Evolutionary conservation across 139 green algal species (phyloP).

Genomic region (Chlamydomonas incerta): DNA sequence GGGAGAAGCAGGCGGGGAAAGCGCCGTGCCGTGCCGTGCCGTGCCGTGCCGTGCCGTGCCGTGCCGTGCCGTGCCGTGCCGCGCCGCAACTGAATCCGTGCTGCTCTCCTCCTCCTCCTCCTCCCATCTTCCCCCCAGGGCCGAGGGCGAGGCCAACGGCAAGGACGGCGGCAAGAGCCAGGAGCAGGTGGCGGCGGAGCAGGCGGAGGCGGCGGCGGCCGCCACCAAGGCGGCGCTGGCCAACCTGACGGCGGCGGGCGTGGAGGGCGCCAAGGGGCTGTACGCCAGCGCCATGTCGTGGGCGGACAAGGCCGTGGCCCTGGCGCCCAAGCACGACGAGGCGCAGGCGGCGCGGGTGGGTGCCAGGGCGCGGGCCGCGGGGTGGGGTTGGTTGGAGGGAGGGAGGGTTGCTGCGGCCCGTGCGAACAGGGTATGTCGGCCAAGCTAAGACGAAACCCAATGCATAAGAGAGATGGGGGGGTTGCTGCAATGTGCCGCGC

Average conservation of each 20-base stretch:
- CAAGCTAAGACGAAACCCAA: no score
- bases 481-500: no score
- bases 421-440: no score
- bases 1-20: background rate
- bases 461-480: no score
- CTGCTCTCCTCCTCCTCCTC: no score
- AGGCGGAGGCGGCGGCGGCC: background rate
- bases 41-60: no score
- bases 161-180: slow-evolving; percentile 22
- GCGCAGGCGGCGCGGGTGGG: slow-evolving; percentile 3
- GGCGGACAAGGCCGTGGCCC: slow-evolving; percentile 19
- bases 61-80: no score
- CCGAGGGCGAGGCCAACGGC: slow-evolving; percentile 20
- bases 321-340: slow-evolving; percentile 30
- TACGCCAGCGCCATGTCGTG: background rate
- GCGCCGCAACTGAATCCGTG: no score
- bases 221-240: slow-evolving; percentile 43
- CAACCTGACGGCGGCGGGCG: slow-evolving; percentile 20
- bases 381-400: background rate
- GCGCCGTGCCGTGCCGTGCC: no score
- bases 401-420: no score
- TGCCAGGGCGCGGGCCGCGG: background rate
- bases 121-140: background rate
- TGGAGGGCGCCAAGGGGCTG: background rate
- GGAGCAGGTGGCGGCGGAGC: background rate